These are phyloP conservation scores for Penicillium chermesinum DNA, from an alignment of 495 filamentous ascomycete genomes.

Conservation along the genomic window DNA sequence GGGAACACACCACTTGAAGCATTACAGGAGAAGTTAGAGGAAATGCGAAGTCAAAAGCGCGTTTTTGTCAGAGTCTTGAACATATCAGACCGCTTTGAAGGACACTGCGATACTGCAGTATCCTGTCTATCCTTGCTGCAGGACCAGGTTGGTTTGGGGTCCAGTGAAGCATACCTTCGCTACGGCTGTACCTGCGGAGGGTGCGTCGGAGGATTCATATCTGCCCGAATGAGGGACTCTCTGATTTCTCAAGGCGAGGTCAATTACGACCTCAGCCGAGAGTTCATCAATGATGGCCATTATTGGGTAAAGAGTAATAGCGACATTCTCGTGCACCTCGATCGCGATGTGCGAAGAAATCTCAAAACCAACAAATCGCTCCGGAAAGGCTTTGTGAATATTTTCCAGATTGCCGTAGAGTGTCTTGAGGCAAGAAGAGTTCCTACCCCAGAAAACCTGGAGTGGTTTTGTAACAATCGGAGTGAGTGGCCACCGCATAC, in stretches of 20 bases:
- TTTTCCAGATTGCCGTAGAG: slow-evolving; percentile 18
- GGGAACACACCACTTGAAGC: slow-evolving; percentile 26
- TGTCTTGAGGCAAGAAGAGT: slow-evolving; percentile 17
- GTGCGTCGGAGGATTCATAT: slow-evolving; percentile 29
- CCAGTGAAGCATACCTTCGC: slow-evolving; percentile 16
- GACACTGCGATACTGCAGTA: slow-evolving; percentile 19
- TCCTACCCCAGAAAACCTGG: slow-evolving; percentile 19
- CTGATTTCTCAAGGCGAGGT: slow-evolving; percentile 17
- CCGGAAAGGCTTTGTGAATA: slow-evolving; percentile 24
- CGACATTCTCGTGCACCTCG: slow-evolving; percentile 11
- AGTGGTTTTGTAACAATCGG: slow-evolving; percentile 13
- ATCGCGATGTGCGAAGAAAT: slow-evolving; percentile 21
- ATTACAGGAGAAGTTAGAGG: slow-evolving; percentile 18
- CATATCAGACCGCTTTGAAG: slow-evolving; percentile 22
- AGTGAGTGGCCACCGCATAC: slow-evolving; percentile 24
- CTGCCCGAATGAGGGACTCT: slow-evolving; percentile 27
- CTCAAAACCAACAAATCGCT: slow-evolving; percentile 27
- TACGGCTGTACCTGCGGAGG: slow-evolving; percentile 27
- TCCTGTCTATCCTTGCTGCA: slow-evolving; percentile 21
- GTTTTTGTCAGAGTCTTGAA: slow-evolving; percentile 5
- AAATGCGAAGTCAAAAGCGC: slow-evolving; percentile 11
- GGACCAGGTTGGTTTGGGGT: slow-evolving; percentile 7
- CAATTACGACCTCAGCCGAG: slow-evolving; percentile 10
- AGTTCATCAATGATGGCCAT: slow-evolving; percentile 13
- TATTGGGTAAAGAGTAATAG: slow-evolving; percentile 14